Base-by-base conservation (phyloP, 768 basidiomycete species). In the Mycena albidolilacea region DNA sequence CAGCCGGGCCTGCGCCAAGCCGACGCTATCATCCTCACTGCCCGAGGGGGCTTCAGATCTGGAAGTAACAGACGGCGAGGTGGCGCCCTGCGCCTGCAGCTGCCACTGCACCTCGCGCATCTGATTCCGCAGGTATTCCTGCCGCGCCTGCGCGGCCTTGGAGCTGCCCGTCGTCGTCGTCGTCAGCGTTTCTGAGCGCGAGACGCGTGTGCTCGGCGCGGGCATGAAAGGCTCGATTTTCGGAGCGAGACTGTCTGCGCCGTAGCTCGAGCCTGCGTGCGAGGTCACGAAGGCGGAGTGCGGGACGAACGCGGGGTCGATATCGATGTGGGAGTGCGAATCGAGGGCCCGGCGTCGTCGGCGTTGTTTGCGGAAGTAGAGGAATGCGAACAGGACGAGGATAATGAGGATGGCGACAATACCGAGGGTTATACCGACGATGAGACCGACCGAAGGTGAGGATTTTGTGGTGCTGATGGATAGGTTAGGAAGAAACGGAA, bases 91-190 rank as follows among this genome's bases (percentile, higher is more conserved):
- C 14, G 50, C 50, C 39, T 30, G 44, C 38, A 72, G 41, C 54
- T 72, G 60, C 66, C 46, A 30, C 52, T 73, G 71, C 44, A 69
- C 67, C 43, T 41, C 61, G 12, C 59, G 59, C 41, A 73, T 39
- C 44, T 73, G 71, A 37, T 68, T 68, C 17, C 14, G 15, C 11
- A 73, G 67, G 61, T 68, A 73, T 54, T 54, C 71, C 61, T 69
- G 71, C 39, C 67, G 60, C 11, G 9, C 43, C 58, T 23, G n/a
- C 11, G 71, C 65, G 23, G 71, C 71, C 38, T 64, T 67, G 54
- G 50, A 43, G 64, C 71, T 72, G 30, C 30, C 30, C 64, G 43
- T 8, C 44, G 48, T n/a, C 44, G 48, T n/a, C 55, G 63, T 35
- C n/a, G 52, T 2, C 43, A 64, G n/a, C n/a, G 19, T 19, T 46